Evolutionary conservation across 352 stramenopile genomes (phyloP).

Genomic region (Phytopythium delawarense): DNA sequence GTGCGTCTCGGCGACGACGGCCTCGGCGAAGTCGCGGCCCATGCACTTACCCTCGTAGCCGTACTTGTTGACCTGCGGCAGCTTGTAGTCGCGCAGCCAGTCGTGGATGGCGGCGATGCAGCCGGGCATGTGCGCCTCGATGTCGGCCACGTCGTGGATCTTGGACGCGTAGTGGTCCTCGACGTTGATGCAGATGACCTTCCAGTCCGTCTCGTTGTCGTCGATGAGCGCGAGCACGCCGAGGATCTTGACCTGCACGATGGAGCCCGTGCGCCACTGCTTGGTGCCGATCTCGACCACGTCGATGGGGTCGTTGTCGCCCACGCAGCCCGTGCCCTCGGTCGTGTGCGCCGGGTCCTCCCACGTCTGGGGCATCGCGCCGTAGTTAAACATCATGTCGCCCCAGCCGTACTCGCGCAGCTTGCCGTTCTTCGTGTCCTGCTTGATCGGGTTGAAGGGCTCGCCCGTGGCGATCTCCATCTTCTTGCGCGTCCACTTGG

Average conservation of each 20-base stretch:
- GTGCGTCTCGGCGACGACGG: conserved; percentile 81
- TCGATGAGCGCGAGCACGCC: conserved; percentile 99
- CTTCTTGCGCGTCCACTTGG: conserved; percentile 98
- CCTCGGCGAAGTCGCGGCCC: conserved; percentile 85
- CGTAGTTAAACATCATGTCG: conserved; percentile 99
- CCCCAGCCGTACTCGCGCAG: conserved; percentile 95
- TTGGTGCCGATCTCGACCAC: conserved; percentile 97
- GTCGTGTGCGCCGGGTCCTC: conserved; percentile 94
- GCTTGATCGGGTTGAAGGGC: conserved; percentile 97
- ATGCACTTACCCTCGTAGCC: conserved; percentile 98
- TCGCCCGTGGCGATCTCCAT: conserved; percentile 98
- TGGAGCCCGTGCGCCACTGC: conserved; percentile 89
- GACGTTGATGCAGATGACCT: conserved; percentile 96
- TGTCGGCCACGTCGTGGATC: conserved; percentile 98
- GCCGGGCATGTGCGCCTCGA: conserved; percentile 94
- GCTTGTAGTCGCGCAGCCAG: conserved; percentile 99
- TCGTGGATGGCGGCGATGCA: conserved; percentile 92
- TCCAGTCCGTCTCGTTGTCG: conserved; percentile 99
- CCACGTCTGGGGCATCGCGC: conserved; percentile 98
- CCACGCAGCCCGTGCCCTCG: conserved; percentile 73
- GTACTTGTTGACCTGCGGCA: conserved; percentile 98
- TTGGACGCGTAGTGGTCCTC: conserved; percentile 96
- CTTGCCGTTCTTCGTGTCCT: conserved; percentile 98
- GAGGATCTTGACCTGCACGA: conserved; percentile 97
- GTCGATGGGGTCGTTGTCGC: conserved; percentile 99